Conservation (phyloP, 2,329 filamentous ascomycete genomes). For the Pseudogymnoascus sp. region DNA sequence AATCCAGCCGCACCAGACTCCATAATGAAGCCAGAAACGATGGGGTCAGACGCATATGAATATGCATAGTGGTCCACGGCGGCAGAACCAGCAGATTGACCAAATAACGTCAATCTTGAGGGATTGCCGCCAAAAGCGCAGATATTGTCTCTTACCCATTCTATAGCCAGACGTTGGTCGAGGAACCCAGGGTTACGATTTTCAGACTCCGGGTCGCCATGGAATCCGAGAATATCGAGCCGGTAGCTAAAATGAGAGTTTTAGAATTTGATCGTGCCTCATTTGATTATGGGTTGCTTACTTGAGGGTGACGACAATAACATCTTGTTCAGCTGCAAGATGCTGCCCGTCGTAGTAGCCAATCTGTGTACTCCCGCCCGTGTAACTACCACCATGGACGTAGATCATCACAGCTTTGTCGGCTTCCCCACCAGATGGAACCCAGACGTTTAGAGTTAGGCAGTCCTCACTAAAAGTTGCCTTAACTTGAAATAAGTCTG, state of each 20-base stretch:
- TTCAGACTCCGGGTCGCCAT: constrained; percentile 19
- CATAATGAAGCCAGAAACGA: constrained; percentile 16
- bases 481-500: constrained; percentile 7
- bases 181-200: constrained; percentile 13
- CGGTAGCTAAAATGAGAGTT: constrained; percentile 18
- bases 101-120: constrained; percentile 50
- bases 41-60: constrained; percentile 18
- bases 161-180: constrained; percentile 28
- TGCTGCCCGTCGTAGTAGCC: constrained; percentile 37
- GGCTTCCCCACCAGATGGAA: constrained; percentile 22
- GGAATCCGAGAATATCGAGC: constrained; percentile 30
- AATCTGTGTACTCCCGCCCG: constrained; percentile 32
- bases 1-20: constrained; percentile 26
- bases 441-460: constrained; percentile 32
- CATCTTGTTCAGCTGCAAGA: constrained; percentile 31
- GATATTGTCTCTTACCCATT: constrained; percentile 33
- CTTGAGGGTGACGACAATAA: constrained; percentile 13
- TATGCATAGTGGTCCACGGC: constrained; percentile 32
- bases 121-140: constrained; percentile 31
- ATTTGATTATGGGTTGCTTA: constrained; percentile 22
- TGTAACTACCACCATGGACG: constrained; percentile 38
- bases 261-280: background rate
- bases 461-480: constrained; percentile 27
- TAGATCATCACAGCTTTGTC: constrained; percentile 39
- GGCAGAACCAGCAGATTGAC: constrained; percentile 53